These are phyloP conservation scores for Penicillium sp. DNA, from an alignment of 2,329 filamentous ascomycete species.

Conservation along the genomic window DNA sequence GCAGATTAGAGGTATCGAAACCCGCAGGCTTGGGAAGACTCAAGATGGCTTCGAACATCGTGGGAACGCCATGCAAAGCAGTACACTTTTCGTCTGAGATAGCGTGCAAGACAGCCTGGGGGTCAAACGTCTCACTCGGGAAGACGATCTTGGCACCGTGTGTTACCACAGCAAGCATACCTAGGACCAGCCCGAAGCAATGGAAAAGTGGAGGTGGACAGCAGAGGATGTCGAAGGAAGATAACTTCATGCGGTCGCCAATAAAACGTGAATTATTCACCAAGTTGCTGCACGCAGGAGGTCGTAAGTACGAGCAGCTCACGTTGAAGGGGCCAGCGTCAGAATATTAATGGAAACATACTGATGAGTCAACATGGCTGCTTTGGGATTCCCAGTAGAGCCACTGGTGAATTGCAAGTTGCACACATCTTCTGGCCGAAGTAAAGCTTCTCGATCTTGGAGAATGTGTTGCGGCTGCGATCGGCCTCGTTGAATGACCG, in stretches of 20 bases:
- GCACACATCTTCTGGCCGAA: constrained; percentile 61
- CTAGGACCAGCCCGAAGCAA: constrained; percentile 75
- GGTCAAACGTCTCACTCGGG: constrained; percentile 67
- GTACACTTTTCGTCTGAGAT: constrained; percentile 65
- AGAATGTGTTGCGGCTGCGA: constrained; percentile 47
- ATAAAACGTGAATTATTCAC: constrained; percentile 65
- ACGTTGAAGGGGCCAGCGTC: too few relatives aligned
- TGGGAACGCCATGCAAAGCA: constrained; percentile 72
- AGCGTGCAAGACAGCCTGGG: constrained; percentile 58
- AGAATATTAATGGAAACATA: constrained; percentile 26
- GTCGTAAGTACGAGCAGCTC: background rate
- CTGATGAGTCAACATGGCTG: constrained; percentile 68
- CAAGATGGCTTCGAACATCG: constrained; percentile 70
- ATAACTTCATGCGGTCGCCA: constrained; percentile 67
- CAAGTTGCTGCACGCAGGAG: constrained; percentile 28
- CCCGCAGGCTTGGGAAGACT: constrained; percentile 42
- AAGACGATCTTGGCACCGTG: constrained; percentile 73
- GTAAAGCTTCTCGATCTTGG: constrained; percentile 48
- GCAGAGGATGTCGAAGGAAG: constrained; percentile 62
- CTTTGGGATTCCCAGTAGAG: constrained; percentile 68
- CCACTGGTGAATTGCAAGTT: constrained; percentile 71
- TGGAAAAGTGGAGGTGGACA: constrained; percentile 81
- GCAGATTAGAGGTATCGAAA: constrained; percentile 50
- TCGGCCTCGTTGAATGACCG: constrained; percentile 50
- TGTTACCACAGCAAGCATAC: constrained; percentile 64